Evolutionary conservation across 2,329 filamentous ascomycete genomes (phyloP).

Genomic region (Cercospora nicotianae): DNA sequence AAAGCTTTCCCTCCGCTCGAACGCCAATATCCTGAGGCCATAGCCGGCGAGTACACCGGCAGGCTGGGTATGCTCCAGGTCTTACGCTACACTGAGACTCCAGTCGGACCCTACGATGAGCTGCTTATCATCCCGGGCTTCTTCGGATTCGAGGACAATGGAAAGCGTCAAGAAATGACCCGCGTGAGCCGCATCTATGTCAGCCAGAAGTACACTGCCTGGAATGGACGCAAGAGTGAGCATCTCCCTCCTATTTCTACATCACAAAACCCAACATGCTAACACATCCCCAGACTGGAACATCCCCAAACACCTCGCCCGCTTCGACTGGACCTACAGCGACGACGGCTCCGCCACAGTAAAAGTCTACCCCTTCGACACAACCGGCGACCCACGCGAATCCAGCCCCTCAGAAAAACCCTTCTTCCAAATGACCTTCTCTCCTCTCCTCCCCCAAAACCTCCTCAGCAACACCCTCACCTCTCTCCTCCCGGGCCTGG

Average conservation of each 20-base stretch:
- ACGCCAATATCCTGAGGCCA: conserved; percentile 15
- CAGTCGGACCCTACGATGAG: conserved; percentile 29
- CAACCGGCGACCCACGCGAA: conserved; percentile 10
- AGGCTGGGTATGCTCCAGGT: conserved; percentile 27
- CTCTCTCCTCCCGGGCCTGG: conserved; percentile 11
- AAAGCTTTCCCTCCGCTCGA: conserved; percentile 23
- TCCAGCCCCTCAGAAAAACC: conserved; percentile 16
- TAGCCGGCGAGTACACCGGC: conserved; percentile 19
- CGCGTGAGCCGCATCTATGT: conserved; percentile 26
- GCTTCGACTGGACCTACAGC: conserved; percentile 26
- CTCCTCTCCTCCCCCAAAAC: conserved; percentile 18
- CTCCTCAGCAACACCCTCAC: conserved; percentile 14
- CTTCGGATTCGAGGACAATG: conserved; percentile 18
- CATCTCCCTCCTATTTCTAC: no score
- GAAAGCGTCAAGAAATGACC: neutral
- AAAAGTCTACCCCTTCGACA: conserved; percentile 26
- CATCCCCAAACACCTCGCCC: conserved; percentile 29
- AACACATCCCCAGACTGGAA: conserved; percentile 20
- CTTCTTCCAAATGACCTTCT: conserved; percentile 25
- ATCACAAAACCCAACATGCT: neutral
- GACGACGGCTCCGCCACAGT: conserved; percentile 20
- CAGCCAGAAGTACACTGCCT: conserved; percentile 25
- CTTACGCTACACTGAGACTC: conserved; percentile 27
- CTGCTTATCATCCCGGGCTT: conserved; percentile 25
- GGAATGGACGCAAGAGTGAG: conserved; percentile 21